Base-by-base conservation (phyloP, 495 filamentous ascomycete genomes). In the Elasticomyces elasticus region DNA sequence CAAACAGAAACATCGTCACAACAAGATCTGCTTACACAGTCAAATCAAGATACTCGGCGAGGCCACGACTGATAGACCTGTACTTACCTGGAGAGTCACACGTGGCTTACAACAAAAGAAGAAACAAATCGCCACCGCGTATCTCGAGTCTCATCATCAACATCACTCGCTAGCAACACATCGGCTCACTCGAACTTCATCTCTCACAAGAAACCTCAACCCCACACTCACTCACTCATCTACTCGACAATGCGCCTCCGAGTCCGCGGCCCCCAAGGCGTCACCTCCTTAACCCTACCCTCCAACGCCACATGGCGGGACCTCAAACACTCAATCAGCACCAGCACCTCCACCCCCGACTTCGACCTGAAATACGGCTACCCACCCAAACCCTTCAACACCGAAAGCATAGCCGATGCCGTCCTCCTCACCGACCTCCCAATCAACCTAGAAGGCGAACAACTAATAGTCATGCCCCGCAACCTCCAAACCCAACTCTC, bases 351-450 rank as follows among this genome's bases (percentile, higher is more conserved):
- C 11, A 55, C 73, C n/a, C 30, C 69, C 26, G 61, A 63, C 19
- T 87, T 90, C 59, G 81, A 89, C 30, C 70, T 95, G 40, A 96
- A 94, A 73, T 86, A 83, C 66, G 89, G 91, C 19, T 97, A 87
- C 66, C 92, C 92, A 1, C 76, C 86, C 2, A 82, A 84, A 60
- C 72, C 80, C 17, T 75, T 98, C 12, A 68, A 77, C 25, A 72
- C 87, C 13, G 74, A 79, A 26, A 58, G 71, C 7, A 62, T 78
- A 57, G 58, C 74, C 62, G 33, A 71, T 12, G 59, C 71, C 2
- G 74, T 74, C 37, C 67, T 61, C 2, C 64, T 89, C 23, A 60
- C 63, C 24, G 76, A 82, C 11, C 69, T 79, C 2, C 79, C 75
- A 9, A 62, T 94, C 30, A 82, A 84, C 27, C 75, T 97, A 10